These are phyloP conservation scores for Penicillium verrucosum DNA, from an alignment of 2,329 filamentous ascomycete species.

Conservation along the genomic window DNA sequence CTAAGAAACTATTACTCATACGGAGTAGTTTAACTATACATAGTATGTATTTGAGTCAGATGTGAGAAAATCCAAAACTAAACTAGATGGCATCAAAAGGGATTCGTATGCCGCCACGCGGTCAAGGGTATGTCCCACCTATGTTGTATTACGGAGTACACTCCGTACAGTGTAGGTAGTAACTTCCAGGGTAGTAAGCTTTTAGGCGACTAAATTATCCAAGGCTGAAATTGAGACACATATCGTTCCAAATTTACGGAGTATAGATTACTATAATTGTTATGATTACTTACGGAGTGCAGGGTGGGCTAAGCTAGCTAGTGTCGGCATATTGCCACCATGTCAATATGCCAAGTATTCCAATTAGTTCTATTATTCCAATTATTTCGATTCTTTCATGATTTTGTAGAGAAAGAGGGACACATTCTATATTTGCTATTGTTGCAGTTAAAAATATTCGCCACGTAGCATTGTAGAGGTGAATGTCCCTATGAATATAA, in stretches of 20 bases:
- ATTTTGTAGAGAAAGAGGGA: too few species aligned
- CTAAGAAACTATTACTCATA: not conserved
- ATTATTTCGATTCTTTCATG: too few species aligned
- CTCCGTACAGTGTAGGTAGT: not conserved
- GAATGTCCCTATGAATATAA: not conserved
- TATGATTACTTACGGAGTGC: not conserved
- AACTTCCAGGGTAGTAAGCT: not conserved
- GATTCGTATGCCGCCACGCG: constrained; percentile 20
- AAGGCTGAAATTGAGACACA: not conserved
- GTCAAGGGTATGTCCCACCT: constrained; percentile 3
- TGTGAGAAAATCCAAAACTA: not conserved
- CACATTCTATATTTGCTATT: too few species aligned
- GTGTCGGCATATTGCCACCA: constrained; percentile 6
- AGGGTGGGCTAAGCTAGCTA: not conserved
- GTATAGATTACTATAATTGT: not conserved
- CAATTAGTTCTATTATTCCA: not conserved
- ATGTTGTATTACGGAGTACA: not conserved
- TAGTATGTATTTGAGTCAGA: not conserved
- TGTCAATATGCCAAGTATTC: not conserved
- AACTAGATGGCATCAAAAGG: not conserved
- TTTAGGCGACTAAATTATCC: not conserved
- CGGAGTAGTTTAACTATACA: too few species aligned
- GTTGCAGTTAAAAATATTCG: not conserved
- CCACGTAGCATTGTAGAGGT: not conserved
- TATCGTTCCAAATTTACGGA: not conserved